phyloP scores from a whole-genome alignment of 2,329 filamentous ascomycete species.

The Calonectria pteridis region DNA sequence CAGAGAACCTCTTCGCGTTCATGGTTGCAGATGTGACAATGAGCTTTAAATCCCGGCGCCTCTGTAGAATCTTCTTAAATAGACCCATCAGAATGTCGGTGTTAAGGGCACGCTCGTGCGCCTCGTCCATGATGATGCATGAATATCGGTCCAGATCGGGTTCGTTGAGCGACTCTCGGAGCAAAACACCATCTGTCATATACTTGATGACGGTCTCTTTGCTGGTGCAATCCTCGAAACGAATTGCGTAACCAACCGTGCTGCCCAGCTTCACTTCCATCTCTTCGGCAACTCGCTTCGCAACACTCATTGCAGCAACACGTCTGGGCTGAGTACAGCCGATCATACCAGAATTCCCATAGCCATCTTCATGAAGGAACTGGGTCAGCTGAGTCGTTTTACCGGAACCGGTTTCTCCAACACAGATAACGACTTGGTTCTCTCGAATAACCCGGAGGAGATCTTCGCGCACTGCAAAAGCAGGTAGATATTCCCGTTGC shows the following conservation, averaged over 20 bases:
- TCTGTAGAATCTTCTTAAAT: conserved; percentile 95
- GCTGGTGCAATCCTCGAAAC: conserved; percentile 98
- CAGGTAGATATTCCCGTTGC: conserved; percentile 92
- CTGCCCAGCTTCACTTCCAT: conserved; percentile 94
- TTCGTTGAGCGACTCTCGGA: conserved; percentile 93
- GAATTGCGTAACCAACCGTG: conserved; percentile 94
- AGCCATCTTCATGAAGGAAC: conserved; percentile 95
- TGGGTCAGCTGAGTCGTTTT: conserved; percentile 98
- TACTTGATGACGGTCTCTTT: conserved; percentile 97
- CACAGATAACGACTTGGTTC: conserved; percentile 96
- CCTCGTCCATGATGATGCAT: conserved; percentile 99
- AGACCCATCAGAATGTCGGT: conserved; percentile 98
- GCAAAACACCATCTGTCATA: conserved; percentile 96
- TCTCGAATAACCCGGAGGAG: conserved; percentile 91
- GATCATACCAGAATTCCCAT: conserved; percentile 88
- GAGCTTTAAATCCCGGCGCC: conserved; percentile 90
- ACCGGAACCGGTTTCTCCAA: conserved; percentile 96
- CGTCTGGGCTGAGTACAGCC: conserved; percentile 96
- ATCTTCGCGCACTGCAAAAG: conserved; percentile 96
- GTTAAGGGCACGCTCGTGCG: conserved; percentile 95
- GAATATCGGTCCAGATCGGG: conserved; percentile 95
- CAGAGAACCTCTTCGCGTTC: conserved; percentile 96
- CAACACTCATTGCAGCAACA: conserved; percentile 98
- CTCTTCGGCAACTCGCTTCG: conserved; percentile 97
- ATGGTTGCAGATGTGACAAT: conserved; percentile 99